Base-by-base conservation (phyloP, 225 moss, liverwort and hornwort genomes). In the Polytrichum formosum region DNA sequence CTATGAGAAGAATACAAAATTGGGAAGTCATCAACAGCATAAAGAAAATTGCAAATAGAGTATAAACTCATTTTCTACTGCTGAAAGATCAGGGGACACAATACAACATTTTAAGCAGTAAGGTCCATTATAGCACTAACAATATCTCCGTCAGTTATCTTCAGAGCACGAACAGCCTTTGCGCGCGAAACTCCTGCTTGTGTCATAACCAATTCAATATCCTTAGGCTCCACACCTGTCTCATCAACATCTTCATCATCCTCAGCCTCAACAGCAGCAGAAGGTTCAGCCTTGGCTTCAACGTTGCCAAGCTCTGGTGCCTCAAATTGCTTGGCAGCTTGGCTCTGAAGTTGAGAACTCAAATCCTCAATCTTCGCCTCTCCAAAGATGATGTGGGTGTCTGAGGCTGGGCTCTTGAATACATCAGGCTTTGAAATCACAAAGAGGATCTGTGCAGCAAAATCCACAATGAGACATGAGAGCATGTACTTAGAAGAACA, bases 51-150 rank as follows among this genome's bases (percentile, higher is more conserved):
- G 46, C 46, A 46, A 46, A 37, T 37, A 46, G 46, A 59, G 59
- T 59, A 23, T 59, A 59, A 59, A 59, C 59, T 59, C 59, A 59
- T 59, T 59, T 59, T 59, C 59, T 20, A 6, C 23, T 4, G 21
- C 59, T 9, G 26, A 27, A 26, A 17, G 62, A 63, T 53, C 53
- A 9, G 26, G 66, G 8, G 33, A 46, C 35, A 46, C 21, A 21
- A 67, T 67, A 68, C 28, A 56, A 56, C 29, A 68, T 64, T 62
- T 74, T 78, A 80, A 72, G 60, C 67, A 67, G 92, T 98, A 28
- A 98, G 91, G 78, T 98, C 94, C 98, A 98, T 94, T 66, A 98
- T 98, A 66, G 98, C 98, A 78, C 91, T 90, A 74, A 98, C 98
- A 73, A 98, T 98, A 75, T 98, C 98, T 72, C 98, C 98, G 58